Conservation (phyloP, 108 stramenopile genomes). For the Nannochloropsis salina region DNA sequence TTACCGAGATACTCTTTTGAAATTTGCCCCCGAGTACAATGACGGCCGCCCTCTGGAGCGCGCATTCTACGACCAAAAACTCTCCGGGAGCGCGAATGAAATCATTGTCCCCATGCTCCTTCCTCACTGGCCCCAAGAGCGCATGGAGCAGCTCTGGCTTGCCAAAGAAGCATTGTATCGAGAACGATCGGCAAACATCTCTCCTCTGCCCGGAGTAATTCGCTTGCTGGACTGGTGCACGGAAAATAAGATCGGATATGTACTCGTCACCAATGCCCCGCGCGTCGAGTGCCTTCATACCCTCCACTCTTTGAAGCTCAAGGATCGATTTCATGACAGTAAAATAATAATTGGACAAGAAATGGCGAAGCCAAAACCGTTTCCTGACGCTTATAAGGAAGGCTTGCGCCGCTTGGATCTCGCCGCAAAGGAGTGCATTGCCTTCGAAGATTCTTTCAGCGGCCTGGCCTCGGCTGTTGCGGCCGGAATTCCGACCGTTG, state of each 20-base stretch:
- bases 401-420: slow-evolving; percentile 41
- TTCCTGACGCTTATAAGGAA: slow-evolving; percentile 48
- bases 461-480: slow-evolving; percentile 29
- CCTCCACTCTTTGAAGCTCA: slow-evolving; percentile 35
- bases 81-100: slow-evolving; percentile 39
- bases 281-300: slow-evolving; percentile 44
- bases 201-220: slow-evolving; percentile 29
- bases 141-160: slow-evolving; percentile 31
- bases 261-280: slow-evolving; percentile 50
- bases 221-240: slow-evolving; percentile 31
- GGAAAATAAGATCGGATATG: slow-evolving; percentile 21
- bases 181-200: slow-evolving; percentile 27
- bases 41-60: slow-evolving; percentile 22
- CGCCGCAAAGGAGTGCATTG: slow-evolving; percentile 38
- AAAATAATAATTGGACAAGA: slow-evolving; percentile 47
- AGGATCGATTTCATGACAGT: slow-evolving; percentile 34
- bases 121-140: slow-evolving; percentile 29
- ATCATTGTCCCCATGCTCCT: slow-evolving; percentile 37
- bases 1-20: slow-evolving; percentile 42
- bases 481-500: slow-evolving; percentile 38
- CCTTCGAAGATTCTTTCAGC: slow-evolving; percentile 46
- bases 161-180: slow-evolving; percentile 41
- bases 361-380: slow-evolving; percentile 41
- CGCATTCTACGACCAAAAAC: slow-evolving; percentile 39
- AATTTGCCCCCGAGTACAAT: slow-evolving; percentile 35